Evolutionary conservation across 345 rosid species (phyloP).

Genomic region (Excoecaria agallocha): DNA sequence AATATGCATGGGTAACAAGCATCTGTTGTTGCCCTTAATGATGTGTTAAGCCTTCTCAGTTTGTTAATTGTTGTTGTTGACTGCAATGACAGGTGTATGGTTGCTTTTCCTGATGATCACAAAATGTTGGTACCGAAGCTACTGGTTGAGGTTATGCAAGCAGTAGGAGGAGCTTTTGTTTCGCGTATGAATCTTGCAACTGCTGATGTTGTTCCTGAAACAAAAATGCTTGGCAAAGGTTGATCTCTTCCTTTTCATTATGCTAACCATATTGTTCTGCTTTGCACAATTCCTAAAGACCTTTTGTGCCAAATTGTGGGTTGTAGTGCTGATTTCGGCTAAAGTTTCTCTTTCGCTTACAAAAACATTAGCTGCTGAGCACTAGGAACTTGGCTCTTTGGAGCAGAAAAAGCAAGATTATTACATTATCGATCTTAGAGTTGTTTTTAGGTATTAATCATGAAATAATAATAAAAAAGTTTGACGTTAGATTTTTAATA

Average conservation of each 20-base stretch:
- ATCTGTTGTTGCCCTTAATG: not conserved
- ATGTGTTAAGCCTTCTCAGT: not conserved
- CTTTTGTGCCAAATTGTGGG: not conserved
- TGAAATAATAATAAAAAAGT: not conserved
- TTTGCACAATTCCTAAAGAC: not conserved
- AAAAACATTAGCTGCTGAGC: constrained; percentile 2
- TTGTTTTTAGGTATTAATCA: not conserved
- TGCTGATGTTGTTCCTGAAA: constrained; percentile 92
- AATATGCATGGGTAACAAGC: not conserved
- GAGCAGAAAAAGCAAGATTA: not conserved
- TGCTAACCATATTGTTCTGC: constrained; percentile 12
- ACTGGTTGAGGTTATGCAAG: constrained; percentile 77
- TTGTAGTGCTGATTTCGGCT: not conserved
- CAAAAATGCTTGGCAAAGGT: constrained; percentile 92
- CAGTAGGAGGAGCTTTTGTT: constrained; percentile 65
- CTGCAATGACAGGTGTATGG: constrained; percentile 63
- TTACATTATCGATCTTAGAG: not conserved
- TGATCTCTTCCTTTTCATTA: constrained; percentile 5
- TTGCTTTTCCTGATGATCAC: constrained; percentile 94
- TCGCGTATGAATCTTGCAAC: constrained; percentile 82
- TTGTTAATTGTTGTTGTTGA: not conserved
- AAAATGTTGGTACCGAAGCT: constrained; percentile 76
- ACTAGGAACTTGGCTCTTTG: not conserved
- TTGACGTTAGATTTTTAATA: not conserved
- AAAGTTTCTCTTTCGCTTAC: not conserved